Percentiles rank a stretch among this genome's conserved stretches.
Evolutionary conservation across 2,329 filamentous ascomycete species (phyloP).

Genomic region (Emmonsia crescens): DNA sequence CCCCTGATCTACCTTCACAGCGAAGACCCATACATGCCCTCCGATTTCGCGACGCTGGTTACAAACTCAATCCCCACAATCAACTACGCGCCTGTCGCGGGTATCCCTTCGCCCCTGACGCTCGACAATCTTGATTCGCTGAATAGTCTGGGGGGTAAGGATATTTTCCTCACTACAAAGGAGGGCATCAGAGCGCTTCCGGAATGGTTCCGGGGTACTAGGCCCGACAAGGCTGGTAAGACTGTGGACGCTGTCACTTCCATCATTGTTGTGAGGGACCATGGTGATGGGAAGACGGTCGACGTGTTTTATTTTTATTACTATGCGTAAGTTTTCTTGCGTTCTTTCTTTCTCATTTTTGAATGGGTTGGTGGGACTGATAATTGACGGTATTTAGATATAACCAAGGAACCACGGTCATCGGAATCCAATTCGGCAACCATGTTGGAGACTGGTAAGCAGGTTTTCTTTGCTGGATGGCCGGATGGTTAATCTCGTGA

Average conservation of each 20-base stretch:
- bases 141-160: constrained; percentile 35
- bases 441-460: constrained; percentile 53
- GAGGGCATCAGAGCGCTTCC: constrained; percentile 39
- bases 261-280: constrained; percentile 48
- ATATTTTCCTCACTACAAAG: constrained; percentile 41
- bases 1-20: constrained; percentile 43
- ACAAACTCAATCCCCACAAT: constrained; percentile 37
- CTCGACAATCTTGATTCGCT: constrained; percentile 40
- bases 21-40: constrained; percentile 40
- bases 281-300: constrained; percentile 38
- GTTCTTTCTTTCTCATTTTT: neutral
- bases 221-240: constrained; percentile 41
- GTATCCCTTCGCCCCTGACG: constrained; percentile 31
- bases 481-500: neutral
- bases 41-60: constrained; percentile 39
- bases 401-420: constrained; percentile 43
- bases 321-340: constrained; percentile 36
- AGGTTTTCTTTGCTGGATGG: neutral
- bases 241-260: constrained; percentile 41
- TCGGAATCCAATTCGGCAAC: constrained; percentile 43
- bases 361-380: neutral
- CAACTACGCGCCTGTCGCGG: constrained; percentile 31
- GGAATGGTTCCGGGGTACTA: constrained; percentile 42
- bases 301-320: constrained; percentile 57
- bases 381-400: constrained; percentile 24